Conservation (phyloP, 1,139 yeast species). For the Debaryomyces coudertii region DNA sequence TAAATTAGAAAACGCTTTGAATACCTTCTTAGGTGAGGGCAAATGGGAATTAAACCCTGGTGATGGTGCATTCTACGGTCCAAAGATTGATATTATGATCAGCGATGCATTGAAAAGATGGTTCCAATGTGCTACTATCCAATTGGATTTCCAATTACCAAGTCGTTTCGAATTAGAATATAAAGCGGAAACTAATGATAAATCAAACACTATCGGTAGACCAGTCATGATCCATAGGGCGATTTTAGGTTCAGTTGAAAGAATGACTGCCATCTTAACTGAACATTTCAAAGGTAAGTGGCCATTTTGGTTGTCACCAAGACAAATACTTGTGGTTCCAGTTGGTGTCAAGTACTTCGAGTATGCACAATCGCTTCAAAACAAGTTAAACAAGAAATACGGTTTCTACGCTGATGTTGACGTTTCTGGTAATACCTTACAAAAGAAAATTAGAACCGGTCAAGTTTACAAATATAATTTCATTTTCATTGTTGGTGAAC, state of each 20-base stretch:
- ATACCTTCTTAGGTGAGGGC: constrained; percentile 69
- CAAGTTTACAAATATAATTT: constrained; percentile 91
- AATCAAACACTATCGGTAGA: constrained; percentile 47
- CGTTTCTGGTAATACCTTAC: constrained; percentile 89
- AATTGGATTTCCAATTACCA: constrained; percentile 96
- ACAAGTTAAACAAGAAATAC: constrained; percentile 59
- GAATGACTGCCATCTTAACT: constrained; percentile 96
- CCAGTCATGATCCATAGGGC: constrained; percentile 99
- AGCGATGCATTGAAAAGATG: constrained; percentile 90
- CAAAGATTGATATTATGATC: constrained; percentile 93
- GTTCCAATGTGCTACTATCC: constrained; percentile 98
- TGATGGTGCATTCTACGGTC: constrained; percentile 99
- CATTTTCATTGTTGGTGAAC: constrained; percentile 94
- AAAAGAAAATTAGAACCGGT: constrained; percentile 95
- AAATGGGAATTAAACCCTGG: constrained; percentile 92
- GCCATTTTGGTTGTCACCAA: constrained; percentile 99
- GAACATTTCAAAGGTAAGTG: constrained; percentile 98
- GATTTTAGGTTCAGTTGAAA: constrained; percentile 93
- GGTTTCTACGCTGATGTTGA: constrained; percentile 93
- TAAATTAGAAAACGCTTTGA: constrained; percentile 72
- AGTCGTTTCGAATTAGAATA: constrained; percentile 85
- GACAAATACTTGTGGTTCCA: constrained; percentile 93
- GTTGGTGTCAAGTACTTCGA: constrained; percentile 91
- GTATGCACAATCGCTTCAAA: constrained; percentile 80
- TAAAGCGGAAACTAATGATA: constrained; percentile 69